Evolutionary conservation across 2,329 filamentous ascomycete genomes (phyloP).

Genomic region (Claviceps humidiphila): DNA sequence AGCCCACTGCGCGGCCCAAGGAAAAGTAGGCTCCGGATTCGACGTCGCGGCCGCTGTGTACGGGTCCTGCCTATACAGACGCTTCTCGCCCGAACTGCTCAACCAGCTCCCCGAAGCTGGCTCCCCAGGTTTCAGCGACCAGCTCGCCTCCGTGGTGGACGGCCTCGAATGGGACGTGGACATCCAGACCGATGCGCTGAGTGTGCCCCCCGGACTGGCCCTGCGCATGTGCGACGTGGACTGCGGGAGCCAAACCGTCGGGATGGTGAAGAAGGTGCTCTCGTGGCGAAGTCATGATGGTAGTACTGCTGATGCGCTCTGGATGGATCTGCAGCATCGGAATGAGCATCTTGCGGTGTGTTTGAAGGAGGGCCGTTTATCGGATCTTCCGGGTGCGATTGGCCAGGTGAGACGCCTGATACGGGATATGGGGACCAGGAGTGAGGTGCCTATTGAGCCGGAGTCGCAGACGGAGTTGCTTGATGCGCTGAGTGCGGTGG

Average conservation of each 20-base stretch:
- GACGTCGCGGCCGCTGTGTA: conserved; percentile 90
- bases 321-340: conserved; percentile 58
- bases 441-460: conserved; percentile 81
- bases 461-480: conserved; percentile 70
- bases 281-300: conserved; percentile 60
- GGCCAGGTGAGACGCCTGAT: conserved; percentile 47
- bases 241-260: conserved; percentile 82
- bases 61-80: conserved; percentile 77
- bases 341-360: conserved; percentile 60
- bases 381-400: conserved; percentile 33
- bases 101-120: conserved; percentile 53
- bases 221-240: conserved; percentile 94
- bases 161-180: conserved; percentile 66
- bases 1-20: conserved; percentile 88
- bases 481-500: conserved; percentile 56
- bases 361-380: conserved; percentile 37
- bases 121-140: conserved; percentile 49
- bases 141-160: conserved; percentile 54
- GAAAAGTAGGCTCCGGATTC: conserved; percentile 91
- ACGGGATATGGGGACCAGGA: conserved; percentile 59
- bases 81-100: conserved; percentile 77
- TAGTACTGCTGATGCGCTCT: conserved; percentile 54
- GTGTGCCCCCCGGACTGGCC: conserved; percentile 58
- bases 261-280: conserved; percentile 90
- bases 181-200: conserved; percentile 54